Conservation (phyloP, 1,284 basidiomycete genomes). For the Apiotrichum domesticum region DNA sequence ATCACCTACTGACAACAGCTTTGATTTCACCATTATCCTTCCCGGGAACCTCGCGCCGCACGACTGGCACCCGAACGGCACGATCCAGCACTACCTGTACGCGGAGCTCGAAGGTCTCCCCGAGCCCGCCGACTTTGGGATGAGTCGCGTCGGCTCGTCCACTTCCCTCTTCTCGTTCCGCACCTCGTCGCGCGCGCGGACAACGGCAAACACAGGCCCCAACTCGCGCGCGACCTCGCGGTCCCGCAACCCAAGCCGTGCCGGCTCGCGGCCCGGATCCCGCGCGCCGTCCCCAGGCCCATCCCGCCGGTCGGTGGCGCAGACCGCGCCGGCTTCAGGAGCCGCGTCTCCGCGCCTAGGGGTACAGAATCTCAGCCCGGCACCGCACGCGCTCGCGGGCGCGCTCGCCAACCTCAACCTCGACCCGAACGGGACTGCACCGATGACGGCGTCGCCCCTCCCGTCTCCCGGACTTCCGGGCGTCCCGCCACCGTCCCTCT, state of each 20-base stretch:
- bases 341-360: constrained; percentile 1
- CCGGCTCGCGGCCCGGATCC: background rate
- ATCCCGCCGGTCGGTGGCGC: background rate
- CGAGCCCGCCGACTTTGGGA: background rate
- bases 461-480: background rate
- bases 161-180: constrained; percentile 15
- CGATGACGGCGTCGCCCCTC: background rate
- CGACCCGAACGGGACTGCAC: constrained; percentile 1
- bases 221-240: background rate
- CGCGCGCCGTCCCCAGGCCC: background rate
- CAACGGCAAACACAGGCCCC: background rate
- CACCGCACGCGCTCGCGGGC: constrained; percentile 7
- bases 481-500: constrained; percentile 1
- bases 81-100: constrained; percentile 21
- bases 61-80: constrained; percentile 29
- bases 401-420: constrained; percentile 13
- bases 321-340: background rate
- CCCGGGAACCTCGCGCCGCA: constrained; percentile 25
- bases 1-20: constrained; percentile 1
- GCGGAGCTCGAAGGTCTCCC: constrained; percentile 28
- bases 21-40: constrained; percentile 20
- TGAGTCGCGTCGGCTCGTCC: background rate
- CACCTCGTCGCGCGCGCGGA: background rate
- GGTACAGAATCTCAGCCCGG: background rate
- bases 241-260: background rate